Evolutionary conservation across 176 grass and related monocot species (phyloP), one percentile per base, ranked within the genome.

Genomic region (Tillandsia fasciculata): DNA sequence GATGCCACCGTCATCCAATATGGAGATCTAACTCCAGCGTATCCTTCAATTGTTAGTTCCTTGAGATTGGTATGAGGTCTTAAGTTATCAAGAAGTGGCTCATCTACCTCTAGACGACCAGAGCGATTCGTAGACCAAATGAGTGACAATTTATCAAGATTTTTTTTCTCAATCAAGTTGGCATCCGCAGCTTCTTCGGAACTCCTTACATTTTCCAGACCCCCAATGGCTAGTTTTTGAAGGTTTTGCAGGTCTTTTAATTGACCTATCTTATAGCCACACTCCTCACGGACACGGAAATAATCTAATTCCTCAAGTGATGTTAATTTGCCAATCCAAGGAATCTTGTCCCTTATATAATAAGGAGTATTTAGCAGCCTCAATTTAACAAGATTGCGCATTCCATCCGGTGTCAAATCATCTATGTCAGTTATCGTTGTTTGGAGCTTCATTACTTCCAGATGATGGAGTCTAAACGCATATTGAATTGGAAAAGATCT

Each of bases 11-110:
- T 70, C 51, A 85, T 70, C 83, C 83, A 85, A 63, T 26, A 49
- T 17, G 72, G 67, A 52, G 71, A 67, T 66, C 23, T 85, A 50
- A 50, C 15, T 56, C 77, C 83, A 48, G 29, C 52, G 71, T 85
- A 85, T 12, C 54, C 56, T 2, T 1, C 1, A 11, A 80, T 80
- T 8, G 8, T 51, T 1, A 85, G 57, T 15, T 76, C 51, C 12
- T 52, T 13, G 64, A 85, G 64, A 68, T 52, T 85, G 0, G 1
- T 64, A 52, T 73, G 64, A 52, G 72, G 77, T 29, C 49, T 61
- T 12, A 85, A 71, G 66, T 42, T 51, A n/a, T 76, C 52, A 4
- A 79, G 65, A 63, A 76, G 33, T 66, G 13, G 22, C 33, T 75
- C 72, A 13, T 66, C 82, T 0, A 0, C 20, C 33, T 51, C 68